Base-by-base conservation (phyloP, 2,329 filamentous ascomycete species). In the Verticillium klebahnii region DNA sequence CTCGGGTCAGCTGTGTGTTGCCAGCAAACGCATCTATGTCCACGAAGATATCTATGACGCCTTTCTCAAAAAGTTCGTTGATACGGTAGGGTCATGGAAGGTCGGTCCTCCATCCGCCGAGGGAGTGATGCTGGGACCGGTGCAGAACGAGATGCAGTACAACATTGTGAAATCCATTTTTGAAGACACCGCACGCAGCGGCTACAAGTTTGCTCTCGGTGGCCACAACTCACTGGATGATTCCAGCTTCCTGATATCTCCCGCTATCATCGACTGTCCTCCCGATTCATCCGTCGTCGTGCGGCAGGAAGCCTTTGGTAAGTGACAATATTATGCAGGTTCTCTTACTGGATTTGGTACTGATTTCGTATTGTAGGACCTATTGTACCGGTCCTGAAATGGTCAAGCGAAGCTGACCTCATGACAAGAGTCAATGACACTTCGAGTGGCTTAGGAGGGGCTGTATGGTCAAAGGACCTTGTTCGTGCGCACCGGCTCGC, bases 81-180 rank as follows among this genome's bases (percentile, higher is more conserved):
- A 57, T 8, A 37, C 25, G 5, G 56, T 58, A 2, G 55, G 29
- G 7, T 57, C 55, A 9, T 57, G 55, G 55, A 57, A 58, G 19
- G 36, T 39, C 9, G 56, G 56, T 39, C 19, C 56, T 29, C 60
- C 56, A 14, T 60, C 78, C 2, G 61, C 74, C 5, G 62, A 86
- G 58, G 83, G 85, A 0, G 56, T 58, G 23, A 58, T 58, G 34
- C 15, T 58, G 12, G 56, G 56, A 3, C 88, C 88, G 0, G 73
- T 90, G 2, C 85, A 87, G 61, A 90, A 90, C 70, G 74, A 79
- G 65, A 82, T 85, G 80, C 88, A 90, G 71, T 90, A 80, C 69
- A 82, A 87, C 15, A 78, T 78, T 19, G 81, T 85, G 57, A 80
- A 82, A 64, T 72, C 77, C 2, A 77, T 86, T 79, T 82, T 59